Base-by-base conservation (phyloP, 768 basidiomycete species). In the Pleurotus citrinopileatus region DNA sequence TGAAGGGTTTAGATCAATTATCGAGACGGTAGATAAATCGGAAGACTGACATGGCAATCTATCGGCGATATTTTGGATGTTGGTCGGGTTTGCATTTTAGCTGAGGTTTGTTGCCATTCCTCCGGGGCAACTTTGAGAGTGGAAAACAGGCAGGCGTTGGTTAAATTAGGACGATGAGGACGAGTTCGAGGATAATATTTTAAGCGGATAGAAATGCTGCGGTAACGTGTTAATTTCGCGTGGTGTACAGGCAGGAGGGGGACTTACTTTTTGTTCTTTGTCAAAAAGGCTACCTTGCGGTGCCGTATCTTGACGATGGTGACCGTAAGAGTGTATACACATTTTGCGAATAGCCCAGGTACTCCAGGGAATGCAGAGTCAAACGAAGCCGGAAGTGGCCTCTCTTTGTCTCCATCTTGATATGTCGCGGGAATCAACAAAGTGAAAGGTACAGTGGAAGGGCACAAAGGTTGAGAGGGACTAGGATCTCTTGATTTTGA, bases 51-150 rank as follows among this genome's bases (percentile, higher is more conserved):
- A 59, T 83, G 76, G 59, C 75, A 74, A 53, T 80, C 65, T 3
- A 81, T 65, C 15, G 77, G 76, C 13, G 69, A 63, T 17, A 76
- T 47, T 8, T 60, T 55, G 1, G 73, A 69, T 4, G 61, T 59
- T 17, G 62, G 57, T 15, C 73, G 69, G 25, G 72, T 70, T 40
- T 72, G 65, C 60, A 86, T 62, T n/a, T 64, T 63, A 25, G 75
- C 73, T 10, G 70, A 66, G 5, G 61, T 74, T 63, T 78, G 86
- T 61, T 67, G 72, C 83, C 84, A 89, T 62, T 88, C 87, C 61
- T 86, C 86, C 6, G 87, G 86, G 3, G 76, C 70, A 0, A 74
- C 69, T 63, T 87, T 87, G 53, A 89, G 64, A 2, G 79, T 77
- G 0, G 79, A 77, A 56, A 84, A 73, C 61, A 88, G 83, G 22